Evolutionary conservation across 768 basidiomycete species (phyloP), one percentile per base, ranked within the genome.

Genomic region (Nidularia pulvinata): DNA sequence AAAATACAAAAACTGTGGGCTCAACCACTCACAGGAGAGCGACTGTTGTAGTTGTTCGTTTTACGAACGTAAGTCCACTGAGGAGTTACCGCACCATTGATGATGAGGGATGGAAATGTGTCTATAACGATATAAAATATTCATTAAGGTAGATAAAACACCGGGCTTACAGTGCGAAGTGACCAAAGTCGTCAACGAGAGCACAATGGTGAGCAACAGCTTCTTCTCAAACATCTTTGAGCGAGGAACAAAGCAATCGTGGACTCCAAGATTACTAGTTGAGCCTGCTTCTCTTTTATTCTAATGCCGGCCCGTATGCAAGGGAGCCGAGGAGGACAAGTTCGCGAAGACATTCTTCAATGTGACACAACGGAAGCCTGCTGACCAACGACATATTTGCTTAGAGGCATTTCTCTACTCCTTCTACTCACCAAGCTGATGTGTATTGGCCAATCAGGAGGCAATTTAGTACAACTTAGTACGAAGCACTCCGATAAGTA

Each of bases 21-120:
- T 34, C 5, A 30, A 59, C 66, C 19, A 19, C 19, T 7, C 30
- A 77, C 73, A 3, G 77, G 76, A 33, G 63, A 62, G 14, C 69
- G 72, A 33, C 61, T 66, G 54, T 79, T 65, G 61, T 60, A 78
- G 65, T 81, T 81, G 66, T 79, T 77, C 14, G 78, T 79, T 58
- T 70, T 52, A 22, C 78, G 70, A 50, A 79, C 71, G 55, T 78
- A 69, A 22, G 61, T 57, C 78, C 77, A 80, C 14, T 64, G 64
- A 5, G 73, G 52, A 7, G 74, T 74, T 9, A 62, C 69, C 19
- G 56, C 58, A 6, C 78, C 77, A 25, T 69, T 69, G 13, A 72
- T 68, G 39, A 76, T 67, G 33, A 81, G 66, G 14, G 73, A 69
- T 4, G 76, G 74, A 65, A 79, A 76, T 7, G 76, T 79, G 63